Evolutionary conservation across 352 stramenopile genomes (phyloP), one percentile per base, ranked within the genome.

Genomic region (Stramenopiles sp.): DNA sequence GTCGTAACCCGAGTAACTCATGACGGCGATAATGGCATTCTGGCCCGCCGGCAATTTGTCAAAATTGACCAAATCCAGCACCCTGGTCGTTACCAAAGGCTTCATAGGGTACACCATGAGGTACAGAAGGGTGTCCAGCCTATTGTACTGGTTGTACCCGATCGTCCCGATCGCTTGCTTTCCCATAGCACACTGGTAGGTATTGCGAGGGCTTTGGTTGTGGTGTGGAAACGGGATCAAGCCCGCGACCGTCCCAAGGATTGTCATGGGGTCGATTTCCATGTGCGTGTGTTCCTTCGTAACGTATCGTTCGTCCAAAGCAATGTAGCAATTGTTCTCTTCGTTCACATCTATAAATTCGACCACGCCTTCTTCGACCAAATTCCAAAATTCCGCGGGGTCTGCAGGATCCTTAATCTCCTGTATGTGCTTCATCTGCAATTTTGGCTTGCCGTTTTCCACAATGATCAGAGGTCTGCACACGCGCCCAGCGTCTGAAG

Each of bases 311-410:
- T 97, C 91, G 68, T 92, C 90, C 12, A 99, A 84, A 2, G 94
- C 93, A 68, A 99, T 94, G 48, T 98, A 83, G 80, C 95, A 99
- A 76, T 98, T 99, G 83, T 99, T 99, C 80, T 98, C 94, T 84
- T 99, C 96, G 80, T 99, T 99, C 76, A 98, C 96, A 82, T 99
- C 96, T 32, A 99, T 91, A 83, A 99, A 99, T 80, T 99, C 96
- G 35, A 99, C 94, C 37, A 97, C 90, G 25, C 95, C 95, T 78
- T 97, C 84, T 34, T 91, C 77, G 4, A 94, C 76, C 33, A 94
- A 81, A 78, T 90, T 81, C 71, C 75, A 74, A 37, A 91, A 82
- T 71, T 71, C 53, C 2, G 12, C 12, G 4, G 2, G 2, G 35
- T 71, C 53, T 35, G 33, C 35, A 35, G 53, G 53, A 71, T 85